Conservation (phyloP, 108 stramenopile species). For the Bacterosira constricta region DNA sequence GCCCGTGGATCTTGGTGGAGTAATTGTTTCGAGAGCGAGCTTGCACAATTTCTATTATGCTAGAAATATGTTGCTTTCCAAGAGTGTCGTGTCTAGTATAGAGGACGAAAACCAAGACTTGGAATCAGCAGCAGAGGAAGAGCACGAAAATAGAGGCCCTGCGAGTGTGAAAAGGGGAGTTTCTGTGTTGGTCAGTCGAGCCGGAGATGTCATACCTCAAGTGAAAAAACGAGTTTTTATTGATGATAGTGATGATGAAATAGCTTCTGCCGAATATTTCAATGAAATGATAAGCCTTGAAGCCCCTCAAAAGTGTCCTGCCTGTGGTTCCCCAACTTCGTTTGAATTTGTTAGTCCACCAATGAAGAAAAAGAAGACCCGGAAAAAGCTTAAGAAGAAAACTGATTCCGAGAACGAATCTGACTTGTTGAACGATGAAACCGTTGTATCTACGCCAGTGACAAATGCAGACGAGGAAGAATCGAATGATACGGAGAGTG, state of each 20-base stretch:
- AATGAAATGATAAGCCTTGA: constrained; percentile 54
- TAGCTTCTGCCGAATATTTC: not conserved
- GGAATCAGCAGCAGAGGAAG: not conserved
- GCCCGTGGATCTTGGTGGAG: constrained; percentile 87
- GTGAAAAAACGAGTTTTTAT: constrained; percentile 63
- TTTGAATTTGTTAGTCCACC: constrained; percentile 26
- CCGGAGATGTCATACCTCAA: constrained; percentile 93
- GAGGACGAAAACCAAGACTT: not conserved
- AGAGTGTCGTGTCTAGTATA: too few species aligned
- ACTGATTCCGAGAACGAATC: too few species aligned
- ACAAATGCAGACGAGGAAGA: constrained; percentile 4
- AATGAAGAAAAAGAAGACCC: constrained; percentile 7
- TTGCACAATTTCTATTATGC: constrained; percentile 90
- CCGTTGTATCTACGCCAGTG: not conserved
- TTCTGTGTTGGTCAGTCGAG: constrained; percentile 74
- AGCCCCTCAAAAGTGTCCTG: constrained; percentile 68
- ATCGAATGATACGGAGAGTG: constrained; percentile 20
- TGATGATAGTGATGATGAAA: constrained; percentile 8
- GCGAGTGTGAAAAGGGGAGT: constrained; percentile 49
- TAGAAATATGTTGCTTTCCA: constrained; percentile 55
- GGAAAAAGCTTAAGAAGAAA: not conserved
- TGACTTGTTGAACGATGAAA: too few species aligned
- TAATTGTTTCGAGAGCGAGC: constrained; percentile 83
- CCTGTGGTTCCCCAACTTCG: constrained; percentile 72
- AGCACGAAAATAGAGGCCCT: not conserved